Evolutionary conservation across 352 stramenopile genomes (phyloP).

Genomic region (Pelagophyceae sp.): DNA sequence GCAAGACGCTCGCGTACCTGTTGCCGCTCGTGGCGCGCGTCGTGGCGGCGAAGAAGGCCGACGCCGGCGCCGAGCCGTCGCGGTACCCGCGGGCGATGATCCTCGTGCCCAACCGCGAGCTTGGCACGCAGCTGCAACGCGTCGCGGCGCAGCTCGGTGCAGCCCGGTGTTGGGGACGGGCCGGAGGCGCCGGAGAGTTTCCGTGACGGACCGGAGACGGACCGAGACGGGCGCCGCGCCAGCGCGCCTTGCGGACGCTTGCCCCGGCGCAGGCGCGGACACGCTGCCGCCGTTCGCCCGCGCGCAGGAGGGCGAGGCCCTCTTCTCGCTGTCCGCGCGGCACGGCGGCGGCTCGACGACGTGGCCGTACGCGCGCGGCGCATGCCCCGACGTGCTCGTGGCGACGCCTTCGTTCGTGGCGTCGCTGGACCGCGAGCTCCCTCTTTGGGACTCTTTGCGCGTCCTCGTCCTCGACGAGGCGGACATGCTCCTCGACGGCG

Average conservation of each 20-base stretch:
- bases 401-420: constrained; percentile 46
- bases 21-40: constrained; percentile 79
- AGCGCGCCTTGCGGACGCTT: too few relatives aligned
- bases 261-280: constrained; percentile 38
- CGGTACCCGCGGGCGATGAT: constrained; percentile 53
- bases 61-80: constrained; percentile 31
- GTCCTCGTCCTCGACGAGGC: constrained; percentile 58
- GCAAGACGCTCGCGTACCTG: constrained; percentile 94
- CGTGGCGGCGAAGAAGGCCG: constrained; percentile 26
- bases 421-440: constrained; percentile 46
- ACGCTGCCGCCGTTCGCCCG: background rate
- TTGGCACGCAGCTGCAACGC: constrained; percentile 55
- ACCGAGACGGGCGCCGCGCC: too few relatives aligned
- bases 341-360: constrained; percentile 27
- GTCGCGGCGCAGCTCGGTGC: constrained; percentile 49
- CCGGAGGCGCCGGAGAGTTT: too few relatives aligned
- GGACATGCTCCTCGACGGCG: constrained; percentile 59
- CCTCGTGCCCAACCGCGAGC: constrained; percentile 66
- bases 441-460: constrained; percentile 50
- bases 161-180: too few relatives aligned
- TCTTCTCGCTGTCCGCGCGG: constrained; percentile 42
- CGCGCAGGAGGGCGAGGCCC: too few relatives aligned
- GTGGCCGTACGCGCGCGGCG: constrained; percentile 28
- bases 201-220: too few relatives aligned
- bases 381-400: constrained; percentile 45